Evolutionary conservation across 2,329 filamentous ascomycete species (phyloP).

Genomic region (Byssochlamys sp.): DNA sequence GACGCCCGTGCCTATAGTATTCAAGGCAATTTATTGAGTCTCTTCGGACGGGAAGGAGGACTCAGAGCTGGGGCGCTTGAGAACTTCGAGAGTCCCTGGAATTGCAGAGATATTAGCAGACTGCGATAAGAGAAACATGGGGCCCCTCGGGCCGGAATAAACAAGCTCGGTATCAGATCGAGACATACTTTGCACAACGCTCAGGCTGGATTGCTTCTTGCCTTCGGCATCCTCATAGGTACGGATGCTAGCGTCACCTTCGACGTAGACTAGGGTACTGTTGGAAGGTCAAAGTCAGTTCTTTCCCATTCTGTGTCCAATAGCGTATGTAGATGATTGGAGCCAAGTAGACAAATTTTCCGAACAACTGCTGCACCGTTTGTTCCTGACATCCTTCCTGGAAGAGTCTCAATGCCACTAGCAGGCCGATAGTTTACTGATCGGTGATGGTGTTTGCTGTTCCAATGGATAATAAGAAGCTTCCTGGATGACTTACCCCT

Average conservation of each 20-base stretch:
- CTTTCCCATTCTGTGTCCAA: constrained; percentile 1
- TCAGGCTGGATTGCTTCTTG: constrained; percentile 53
- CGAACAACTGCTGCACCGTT: not conserved
- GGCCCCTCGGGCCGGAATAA: not conserved
- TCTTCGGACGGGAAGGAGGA: constrained; percentile 2
- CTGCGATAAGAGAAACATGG: not conserved
- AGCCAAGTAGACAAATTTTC: not conserved
- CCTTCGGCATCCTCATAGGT: constrained; percentile 62
- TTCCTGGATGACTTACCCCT: constrained; percentile 59
- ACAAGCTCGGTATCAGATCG: not conserved
- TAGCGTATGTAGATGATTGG: not conserved
- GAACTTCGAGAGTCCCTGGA: constrained; percentile 25
- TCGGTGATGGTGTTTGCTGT: not conserved
- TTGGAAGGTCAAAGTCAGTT: constrained; percentile 10
- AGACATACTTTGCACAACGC: constrained; percentile 66
- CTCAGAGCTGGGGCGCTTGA: constrained; percentile 19
- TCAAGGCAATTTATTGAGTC: constrained; percentile 5
- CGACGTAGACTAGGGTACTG: constrained; percentile 70
- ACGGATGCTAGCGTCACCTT: constrained; percentile 66
- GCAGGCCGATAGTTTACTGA: not conserved
- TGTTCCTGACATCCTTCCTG: not conserved
- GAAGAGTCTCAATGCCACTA: no score
- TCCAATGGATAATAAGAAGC: not conserved
- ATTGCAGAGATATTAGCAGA: not conserved
- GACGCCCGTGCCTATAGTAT: not conserved